Evolutionary conservation across 2,329 filamentous ascomycete species (phyloP).

Genomic region (Xylaria hypoxylon): DNA sequence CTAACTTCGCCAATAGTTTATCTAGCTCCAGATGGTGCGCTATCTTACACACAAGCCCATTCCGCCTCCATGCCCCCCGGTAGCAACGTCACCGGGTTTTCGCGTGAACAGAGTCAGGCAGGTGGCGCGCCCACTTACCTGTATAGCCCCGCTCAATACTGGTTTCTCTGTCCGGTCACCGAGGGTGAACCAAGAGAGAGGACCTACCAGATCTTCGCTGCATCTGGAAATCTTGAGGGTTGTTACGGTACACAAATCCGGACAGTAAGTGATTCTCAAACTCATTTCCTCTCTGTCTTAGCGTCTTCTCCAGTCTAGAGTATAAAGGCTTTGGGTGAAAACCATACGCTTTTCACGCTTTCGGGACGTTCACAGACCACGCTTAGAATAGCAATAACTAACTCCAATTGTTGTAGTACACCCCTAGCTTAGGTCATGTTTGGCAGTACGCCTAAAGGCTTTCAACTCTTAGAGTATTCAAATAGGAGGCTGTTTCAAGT

Average conservation of each 20-base stretch:
- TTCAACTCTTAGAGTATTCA: not conserved
- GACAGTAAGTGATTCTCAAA: slow-evolving; percentile 16
- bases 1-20: slow-evolving; percentile 36
- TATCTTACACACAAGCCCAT: slow-evolving; percentile 43
- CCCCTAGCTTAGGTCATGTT: not conserved
- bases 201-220: slow-evolving; percentile 41
- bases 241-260: slow-evolving; percentile 26
- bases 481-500: not conserved
- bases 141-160: slow-evolving; percentile 17
- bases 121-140: slow-evolving; percentile 31
- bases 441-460: slow-evolving; percentile 30
- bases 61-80: slow-evolving; percentile 39
- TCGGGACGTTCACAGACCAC: not conserved
- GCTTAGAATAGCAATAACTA: not conserved
- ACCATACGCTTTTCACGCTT: not conserved
- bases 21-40: slow-evolving; percentile 40
- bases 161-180: slow-evolving; percentile 37
- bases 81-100: slow-evolving; percentile 36
- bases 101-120: slow-evolving; percentile 28
- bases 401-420: slow-evolving; percentile 9
- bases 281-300: not conserved
- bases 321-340: not conserved
- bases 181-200: slow-evolving; percentile 39
- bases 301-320: not conserved
- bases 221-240: not conserved